These are phyloP conservation scores for Linnemannia zychae DNA, from an alignment of 192 early-diverging fungal species.

Conservation along the genomic window DNA sequence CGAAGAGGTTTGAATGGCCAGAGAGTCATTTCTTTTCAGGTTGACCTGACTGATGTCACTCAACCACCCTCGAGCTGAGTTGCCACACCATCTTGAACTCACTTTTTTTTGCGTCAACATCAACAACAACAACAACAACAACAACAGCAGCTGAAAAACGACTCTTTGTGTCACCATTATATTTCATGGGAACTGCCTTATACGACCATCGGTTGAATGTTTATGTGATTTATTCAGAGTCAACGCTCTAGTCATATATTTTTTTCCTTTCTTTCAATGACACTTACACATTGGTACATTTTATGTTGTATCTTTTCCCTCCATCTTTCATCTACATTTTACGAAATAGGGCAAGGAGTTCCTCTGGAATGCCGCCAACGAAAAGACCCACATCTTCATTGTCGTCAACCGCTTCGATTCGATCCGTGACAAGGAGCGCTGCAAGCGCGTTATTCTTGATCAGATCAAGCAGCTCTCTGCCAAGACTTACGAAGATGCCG, in stretches of 20 bases:
- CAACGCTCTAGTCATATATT: background rate
- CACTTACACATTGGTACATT: background rate
- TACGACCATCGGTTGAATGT: conserved; percentile 2
- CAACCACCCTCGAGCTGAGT: conserved; percentile 1
- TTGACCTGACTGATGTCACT: background rate
- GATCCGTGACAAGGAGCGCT: conserved; percentile 95
- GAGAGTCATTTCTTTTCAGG: background rate
- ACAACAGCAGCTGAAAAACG: background rate
- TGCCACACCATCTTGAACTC: conserved; percentile 2
- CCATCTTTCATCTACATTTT: conserved; percentile 13
- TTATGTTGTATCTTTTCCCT: conserved; percentile 11
- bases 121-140: background rate
- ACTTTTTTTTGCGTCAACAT: background rate
- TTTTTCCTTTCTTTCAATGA: background rate
- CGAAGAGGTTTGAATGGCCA: background rate
- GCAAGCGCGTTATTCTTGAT: conserved; percentile 93
- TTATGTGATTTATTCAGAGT: background rate
- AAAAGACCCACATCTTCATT: conserved; percentile 99
- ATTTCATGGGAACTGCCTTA: conserved; percentile 51
- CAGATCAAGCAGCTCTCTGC: conserved; percentile 97
- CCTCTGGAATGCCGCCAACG: conserved; percentile 95
- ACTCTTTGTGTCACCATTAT: conserved; percentile 6
- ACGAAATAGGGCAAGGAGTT: conserved; percentile 90
- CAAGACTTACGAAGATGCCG: conserved; percentile 88
- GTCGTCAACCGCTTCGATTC: conserved; percentile 98